Percentiles rank a stretch among this genome's conserved stretches.
Evolutionary conservation across 1,139 yeast species (phyloP).

Genomic region (Suhomyces terraborum): DNA sequence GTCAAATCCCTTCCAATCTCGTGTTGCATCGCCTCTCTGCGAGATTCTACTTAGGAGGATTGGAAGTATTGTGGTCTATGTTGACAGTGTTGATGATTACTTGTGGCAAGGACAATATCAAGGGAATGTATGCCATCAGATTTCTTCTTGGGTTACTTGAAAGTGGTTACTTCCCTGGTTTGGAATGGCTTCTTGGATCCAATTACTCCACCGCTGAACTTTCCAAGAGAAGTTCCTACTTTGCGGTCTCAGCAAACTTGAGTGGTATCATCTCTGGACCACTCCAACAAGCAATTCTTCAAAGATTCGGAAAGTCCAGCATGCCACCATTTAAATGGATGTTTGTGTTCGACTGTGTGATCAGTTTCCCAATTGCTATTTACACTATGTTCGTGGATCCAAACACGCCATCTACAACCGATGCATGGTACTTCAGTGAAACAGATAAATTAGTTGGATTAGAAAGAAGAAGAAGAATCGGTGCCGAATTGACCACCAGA

Average conservation of each 20-base stretch:
- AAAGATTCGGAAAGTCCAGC: constrained; percentile 29
- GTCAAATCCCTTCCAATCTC: constrained; percentile 60
- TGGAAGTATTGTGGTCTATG: constrained; percentile 60
- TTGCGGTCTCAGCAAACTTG: constrained; percentile 47
- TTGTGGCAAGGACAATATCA: constrained; percentile 34
- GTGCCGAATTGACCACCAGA: constrained; percentile 49
- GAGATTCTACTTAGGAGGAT: constrained; percentile 52
- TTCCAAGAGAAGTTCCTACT: constrained; percentile 51
- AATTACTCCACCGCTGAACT: constrained; percentile 34
- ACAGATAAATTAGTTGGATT: constrained; percentile 39
- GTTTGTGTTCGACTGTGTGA: constrained; percentile 42
- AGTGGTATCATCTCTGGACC: constrained; percentile 48
- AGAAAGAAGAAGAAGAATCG: constrained; percentile 45
- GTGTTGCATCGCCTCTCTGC: constrained; percentile 56
- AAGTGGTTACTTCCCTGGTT: constrained; percentile 60
- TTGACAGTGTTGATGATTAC: constrained; percentile 55
- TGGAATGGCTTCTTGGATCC: constrained; percentile 28
- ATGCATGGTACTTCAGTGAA: constrained; percentile 38
- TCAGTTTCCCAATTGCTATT: constrained; percentile 38
- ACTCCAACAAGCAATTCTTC: constrained; percentile 36
- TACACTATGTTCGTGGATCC: constrained; percentile 42
- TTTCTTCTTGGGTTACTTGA: constrained; percentile 62
- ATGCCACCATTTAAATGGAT: constrained; percentile 41
- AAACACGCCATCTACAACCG: constrained; percentile 42
- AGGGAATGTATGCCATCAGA: constrained; percentile 55